Conservation (phyloP, 495 filamentous ascomycete species). For the Terfezia claveryi region DNA sequence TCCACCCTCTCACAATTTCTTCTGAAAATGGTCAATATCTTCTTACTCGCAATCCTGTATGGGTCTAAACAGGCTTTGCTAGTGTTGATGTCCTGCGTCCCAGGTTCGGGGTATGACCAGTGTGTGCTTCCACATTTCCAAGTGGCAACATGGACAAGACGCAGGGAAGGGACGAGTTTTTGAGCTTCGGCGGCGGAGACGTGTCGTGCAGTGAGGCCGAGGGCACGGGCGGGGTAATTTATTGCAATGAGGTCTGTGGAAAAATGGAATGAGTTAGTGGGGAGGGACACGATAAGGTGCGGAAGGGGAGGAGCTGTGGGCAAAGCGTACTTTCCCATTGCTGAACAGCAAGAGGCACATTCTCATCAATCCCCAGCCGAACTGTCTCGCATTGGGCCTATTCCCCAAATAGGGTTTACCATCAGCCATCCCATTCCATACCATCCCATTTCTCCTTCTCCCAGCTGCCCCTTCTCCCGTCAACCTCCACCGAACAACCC, state of each 20-base stretch:
- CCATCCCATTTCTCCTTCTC: background rate
- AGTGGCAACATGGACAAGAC: conserved; percentile 62
- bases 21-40: conserved; percentile 65
- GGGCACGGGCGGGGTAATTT: conserved; percentile 76
- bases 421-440: background rate
- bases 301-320: too few species aligned
- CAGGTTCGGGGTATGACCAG: conserved; percentile 71
- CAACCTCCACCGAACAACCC: too few species aligned
- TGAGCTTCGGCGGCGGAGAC: conserved; percentile 60
- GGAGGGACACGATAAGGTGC: background rate
- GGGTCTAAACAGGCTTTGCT: conserved; percentile 89
- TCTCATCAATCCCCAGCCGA: conserved; percentile 47
- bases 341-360: conserved; percentile 77
- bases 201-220: conserved; percentile 47
- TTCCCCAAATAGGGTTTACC: background rate
- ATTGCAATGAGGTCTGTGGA: conserved; percentile 68
- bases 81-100: conserved; percentile 44
- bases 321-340: conserved; percentile 33
- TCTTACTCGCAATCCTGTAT: conserved; percentile 65
- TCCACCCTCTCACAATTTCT: conserved; percentile 52
- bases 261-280: conserved; percentile 5
- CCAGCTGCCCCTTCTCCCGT: too few species aligned
- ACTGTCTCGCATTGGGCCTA: conserved; percentile 82
- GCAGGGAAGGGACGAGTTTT: conserved; percentile 61
- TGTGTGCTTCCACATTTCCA: conserved; percentile 77